A percentile compares a stretch with the other conserved stretches of the same genome.
Conservation (phyloP, 331 rosid genomes). For the Quercus tomentella region DNA sequence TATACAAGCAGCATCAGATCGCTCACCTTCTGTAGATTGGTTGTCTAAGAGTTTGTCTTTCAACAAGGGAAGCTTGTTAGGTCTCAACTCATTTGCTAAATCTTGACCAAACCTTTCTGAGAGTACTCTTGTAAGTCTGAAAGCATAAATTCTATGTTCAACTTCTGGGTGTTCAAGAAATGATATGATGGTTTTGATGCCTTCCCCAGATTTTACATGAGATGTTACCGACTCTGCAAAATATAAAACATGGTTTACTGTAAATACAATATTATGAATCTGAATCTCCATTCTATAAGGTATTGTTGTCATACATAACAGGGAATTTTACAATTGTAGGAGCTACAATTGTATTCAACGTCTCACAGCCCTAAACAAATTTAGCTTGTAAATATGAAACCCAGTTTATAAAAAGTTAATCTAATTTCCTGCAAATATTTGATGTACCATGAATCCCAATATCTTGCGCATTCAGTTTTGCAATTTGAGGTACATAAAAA, state of each 20-base stretch:
- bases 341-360: background rate
- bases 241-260: background rate
- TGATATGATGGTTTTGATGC: conserved; percentile 33
- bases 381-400: background rate
- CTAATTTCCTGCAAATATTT: background rate
- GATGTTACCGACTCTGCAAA: conserved; percentile 42
- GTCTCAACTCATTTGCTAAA: conserved; percentile 42
- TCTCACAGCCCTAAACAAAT: background rate
- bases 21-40: conserved; percentile 41
- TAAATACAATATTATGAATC: background rate
- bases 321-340: no score
- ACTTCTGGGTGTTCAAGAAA: conserved; percentile 51
- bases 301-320: background rate
- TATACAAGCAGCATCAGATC: conserved; percentile 52
- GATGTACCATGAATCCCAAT: background rate
- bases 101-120: conserved; percentile 48
- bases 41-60: conserved; percentile 43
- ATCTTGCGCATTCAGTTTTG: background rate
- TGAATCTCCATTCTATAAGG: background rate
- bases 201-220: conserved; percentile 40
- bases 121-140: conserved; percentile 42
- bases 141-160: conserved; percentile 44
- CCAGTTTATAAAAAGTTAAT: background rate
- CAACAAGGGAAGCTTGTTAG: conserved; percentile 32
- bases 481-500: background rate